These are phyloP conservation scores for Sphagnum magellanicum DNA, from an alignment of 228 moss, liverwort and hornwort genomes.

Conservation along the genomic window DNA sequence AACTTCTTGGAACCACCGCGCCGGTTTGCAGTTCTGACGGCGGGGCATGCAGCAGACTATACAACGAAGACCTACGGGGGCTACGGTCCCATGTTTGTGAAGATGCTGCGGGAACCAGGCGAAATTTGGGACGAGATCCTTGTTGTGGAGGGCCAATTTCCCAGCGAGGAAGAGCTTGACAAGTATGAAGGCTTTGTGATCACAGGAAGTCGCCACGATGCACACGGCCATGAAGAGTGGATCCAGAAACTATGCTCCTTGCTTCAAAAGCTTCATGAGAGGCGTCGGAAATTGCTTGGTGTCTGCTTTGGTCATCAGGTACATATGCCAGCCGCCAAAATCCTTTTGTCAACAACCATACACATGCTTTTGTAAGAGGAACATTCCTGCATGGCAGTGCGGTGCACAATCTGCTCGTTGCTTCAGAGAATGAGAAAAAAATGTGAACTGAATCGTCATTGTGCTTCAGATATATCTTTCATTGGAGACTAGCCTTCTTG, in stretches of 20 bases:
- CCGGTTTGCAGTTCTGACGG: slow-evolving; percentile 5
- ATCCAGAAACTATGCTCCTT: slow-evolving; percentile 53
- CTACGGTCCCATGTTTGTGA: slow-evolving; percentile 40
- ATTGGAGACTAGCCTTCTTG: too few species aligned
- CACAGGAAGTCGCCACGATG: slow-evolving; percentile 75
- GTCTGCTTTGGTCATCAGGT: slow-evolving; percentile 97
- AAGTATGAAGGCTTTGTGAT: slow-evolving; percentile 82
- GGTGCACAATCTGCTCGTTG: not conserved
- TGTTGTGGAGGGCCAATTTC: slow-evolving; percentile 77
- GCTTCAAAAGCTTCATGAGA: slow-evolving; percentile 51
- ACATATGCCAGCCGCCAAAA: not conserved
- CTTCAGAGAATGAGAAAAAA: not conserved
- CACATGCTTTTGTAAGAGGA: not conserved
- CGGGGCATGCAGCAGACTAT: slow-evolving; percentile 33
- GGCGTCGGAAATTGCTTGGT: slow-evolving; percentile 56
- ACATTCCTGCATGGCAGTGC: not conserved
- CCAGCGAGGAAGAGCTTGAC: slow-evolving; percentile 48
- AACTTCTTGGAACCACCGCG: not conserved
- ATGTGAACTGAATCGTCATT: not conserved
- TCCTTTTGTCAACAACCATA: not conserved
- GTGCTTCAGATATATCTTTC: too few species aligned
- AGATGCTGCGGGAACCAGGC: slow-evolving; percentile 50
- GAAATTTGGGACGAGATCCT: slow-evolving; percentile 76
- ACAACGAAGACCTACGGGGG: slow-evolving; percentile 32
- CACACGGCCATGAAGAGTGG: slow-evolving; percentile 76